Base-by-base conservation (phyloP, 1,139 yeast species). In the Starmera stellimalicola region DNA sequence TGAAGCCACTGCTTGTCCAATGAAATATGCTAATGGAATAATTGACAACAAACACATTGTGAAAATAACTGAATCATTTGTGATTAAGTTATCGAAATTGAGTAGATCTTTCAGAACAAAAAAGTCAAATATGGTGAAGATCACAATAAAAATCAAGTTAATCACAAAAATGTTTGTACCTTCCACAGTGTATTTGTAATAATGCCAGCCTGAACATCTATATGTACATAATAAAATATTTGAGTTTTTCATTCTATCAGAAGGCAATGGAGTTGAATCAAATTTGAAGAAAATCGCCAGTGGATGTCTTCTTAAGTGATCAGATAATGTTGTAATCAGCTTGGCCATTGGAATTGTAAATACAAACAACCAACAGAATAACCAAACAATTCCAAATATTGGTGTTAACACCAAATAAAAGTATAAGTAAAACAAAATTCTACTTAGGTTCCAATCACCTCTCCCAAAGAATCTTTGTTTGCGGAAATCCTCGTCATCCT, bases 1-100 rank as follows among this genome's bases (percentile, higher is more conserved):
- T 2, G 97, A 88, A 0, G 99, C 99, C 18, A 91, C 98, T 2
- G 97, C 98, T 57, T 91, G 97, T 4, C 99, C 99, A 49, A 91
- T 88, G 55, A 88, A 91, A 54, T 91, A 91, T 0, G 98, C 98
- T 45, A 91, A 65, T 3, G 99, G 98, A 32, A 91, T 73, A 40
- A 91, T 84, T 2, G 96, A 82, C 34, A 82, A 67, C 40, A 91
- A 63, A 56, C 95, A 82, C 18, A 87, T 63, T 34, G 73, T 65
- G 51, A 91, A 93, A 30, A 87, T 68, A 7, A 59, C 46, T 1
- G 57, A 71, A 56, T 32, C 76, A 43, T 77, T 64, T 0, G 94
- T 79, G 36, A 81, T 51, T 22, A 22, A 8, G 1, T 57, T 38
- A 6, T 68, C 60, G 50, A 70, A 53, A 2, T 63, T 65, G 15